Evolutionary conservation across 257 asterid genomes (phyloP).

Genomic region (Verbena officinalis): DNA sequence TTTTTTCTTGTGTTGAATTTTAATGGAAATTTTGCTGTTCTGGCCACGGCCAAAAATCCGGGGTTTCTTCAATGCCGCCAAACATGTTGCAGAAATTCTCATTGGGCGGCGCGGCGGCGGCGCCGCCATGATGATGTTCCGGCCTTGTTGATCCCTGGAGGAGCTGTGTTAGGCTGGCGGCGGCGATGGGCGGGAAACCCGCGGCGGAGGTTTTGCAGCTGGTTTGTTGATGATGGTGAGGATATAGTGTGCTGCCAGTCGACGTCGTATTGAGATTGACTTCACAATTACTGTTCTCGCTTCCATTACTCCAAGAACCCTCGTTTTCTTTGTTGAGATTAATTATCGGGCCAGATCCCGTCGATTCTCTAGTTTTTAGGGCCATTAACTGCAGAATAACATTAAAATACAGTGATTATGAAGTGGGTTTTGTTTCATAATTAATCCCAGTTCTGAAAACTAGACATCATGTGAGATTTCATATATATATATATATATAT

Average conservation of each 20-base stretch:
- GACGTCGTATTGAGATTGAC: constrained; percentile 52
- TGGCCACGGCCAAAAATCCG: constrained; percentile 78
- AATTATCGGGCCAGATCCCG: constrained; percentile 37
- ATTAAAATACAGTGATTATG: background rate
- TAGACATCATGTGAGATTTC: too few species aligned
- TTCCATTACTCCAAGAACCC: constrained; percentile 79
- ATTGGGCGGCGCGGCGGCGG: constrained; percentile 17
- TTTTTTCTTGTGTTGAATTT: background rate
- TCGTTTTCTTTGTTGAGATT: constrained; percentile 69
- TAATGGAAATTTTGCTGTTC: constrained; percentile 58
- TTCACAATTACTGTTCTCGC: constrained; percentile 58
- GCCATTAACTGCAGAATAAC: constrained; percentile 53
- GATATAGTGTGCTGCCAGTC: constrained; percentile 36
- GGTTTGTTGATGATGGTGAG: constrained; percentile 24
- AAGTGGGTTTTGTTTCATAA: background rate
- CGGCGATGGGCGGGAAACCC: constrained; percentile 32
- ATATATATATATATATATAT: too few species aligned
- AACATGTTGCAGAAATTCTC: constrained; percentile 65
- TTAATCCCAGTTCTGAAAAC: background rate
- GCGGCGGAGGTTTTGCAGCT: constrained; percentile 31
- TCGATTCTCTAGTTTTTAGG: constrained; percentile 48
- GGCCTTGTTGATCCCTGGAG: constrained; percentile 44
- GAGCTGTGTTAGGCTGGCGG: constrained; percentile 40
- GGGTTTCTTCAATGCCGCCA: constrained; percentile 58
- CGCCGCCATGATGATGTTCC: constrained; percentile 36